Conservation (phyloP, 768 basidiomycete species). For the Mycena rebaudengoi region DNA sequence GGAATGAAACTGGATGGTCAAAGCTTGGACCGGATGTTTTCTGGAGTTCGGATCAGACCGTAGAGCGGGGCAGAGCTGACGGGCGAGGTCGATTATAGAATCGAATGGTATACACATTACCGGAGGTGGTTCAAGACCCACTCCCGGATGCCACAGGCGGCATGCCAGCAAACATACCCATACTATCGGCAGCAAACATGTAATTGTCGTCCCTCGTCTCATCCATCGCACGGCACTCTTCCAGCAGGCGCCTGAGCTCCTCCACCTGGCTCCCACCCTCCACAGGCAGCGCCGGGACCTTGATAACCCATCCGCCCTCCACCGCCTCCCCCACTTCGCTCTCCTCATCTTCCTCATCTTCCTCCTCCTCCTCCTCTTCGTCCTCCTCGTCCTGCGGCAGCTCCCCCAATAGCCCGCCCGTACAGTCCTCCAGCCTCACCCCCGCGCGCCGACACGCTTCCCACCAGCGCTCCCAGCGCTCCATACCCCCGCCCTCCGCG, state of each 20-base stretch:
- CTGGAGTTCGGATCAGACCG: no score
- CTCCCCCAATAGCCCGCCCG: slow-evolving; percentile 67
- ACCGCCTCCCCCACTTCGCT: slow-evolving; percentile 43
- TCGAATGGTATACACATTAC: no score
- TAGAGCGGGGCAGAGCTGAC: no score
- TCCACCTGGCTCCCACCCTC: slow-evolving; percentile 40
- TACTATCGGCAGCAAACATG: neutral
- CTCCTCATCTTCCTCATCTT: slow-evolving; percentile 39
- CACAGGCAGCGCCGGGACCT: slow-evolving; percentile 26
- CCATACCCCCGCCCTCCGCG: slow-evolving; percentile 49
- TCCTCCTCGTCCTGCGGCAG: slow-evolving; percentile 47
- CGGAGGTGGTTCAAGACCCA: neutral
- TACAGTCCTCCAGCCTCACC: slow-evolving; percentile 79
- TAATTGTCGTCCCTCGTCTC: slow-evolving; percentile 47
- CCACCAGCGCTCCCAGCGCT: slow-evolving; percentile 80
- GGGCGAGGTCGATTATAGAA: no score
- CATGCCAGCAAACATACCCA: slow-evolving; percentile 36
- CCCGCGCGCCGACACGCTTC: slow-evolving; percentile 55
- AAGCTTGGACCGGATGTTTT: no score
- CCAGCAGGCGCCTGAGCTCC: slow-evolving; percentile 63
- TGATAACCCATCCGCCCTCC: slow-evolving; percentile 36
- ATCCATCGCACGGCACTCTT: slow-evolving; percentile 64
- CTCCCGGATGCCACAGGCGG: neutral
- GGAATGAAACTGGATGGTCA: no score
- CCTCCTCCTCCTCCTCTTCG: slow-evolving; percentile 41